Conservation (phyloP, 108 stramenopile species). For the Cyclostephanos invisitatus region DNA sequence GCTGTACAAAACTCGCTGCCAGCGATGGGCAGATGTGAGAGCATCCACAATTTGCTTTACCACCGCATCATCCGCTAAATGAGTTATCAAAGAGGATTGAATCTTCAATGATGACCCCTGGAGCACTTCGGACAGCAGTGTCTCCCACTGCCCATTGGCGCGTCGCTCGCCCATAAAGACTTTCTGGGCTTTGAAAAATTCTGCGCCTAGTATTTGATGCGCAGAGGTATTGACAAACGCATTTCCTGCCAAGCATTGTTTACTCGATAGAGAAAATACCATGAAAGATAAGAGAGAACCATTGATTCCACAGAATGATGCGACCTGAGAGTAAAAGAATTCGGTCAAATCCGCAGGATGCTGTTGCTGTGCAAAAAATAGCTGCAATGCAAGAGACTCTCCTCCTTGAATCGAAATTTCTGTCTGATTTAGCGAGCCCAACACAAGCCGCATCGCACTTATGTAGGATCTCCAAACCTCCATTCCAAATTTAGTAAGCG, state of each 20-base stretch:
- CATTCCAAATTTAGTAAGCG: conserved; percentile 48
- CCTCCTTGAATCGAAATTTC: not conserved
- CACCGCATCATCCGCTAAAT: conserved; percentile 4
- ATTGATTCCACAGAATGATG: conserved; percentile 31
- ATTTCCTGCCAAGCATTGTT: conserved; percentile 9
- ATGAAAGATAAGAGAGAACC: conserved; percentile 22
- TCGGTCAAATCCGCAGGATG: conserved; percentile 32
- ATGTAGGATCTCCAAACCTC: conserved; percentile 46
- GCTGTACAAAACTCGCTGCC: conserved; percentile 50
- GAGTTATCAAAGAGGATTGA: not conserved
- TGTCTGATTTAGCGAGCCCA: conserved; percentile 9
- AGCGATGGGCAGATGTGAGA: conserved; percentile 36
- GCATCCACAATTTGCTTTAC: conserved; percentile 25
- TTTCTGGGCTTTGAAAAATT: conserved; percentile 34
- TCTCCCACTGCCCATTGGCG: conserved; percentile 80
- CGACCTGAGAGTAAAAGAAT: conserved; percentile 12
- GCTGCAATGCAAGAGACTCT: conserved; percentile 18
- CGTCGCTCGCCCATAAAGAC: conserved; percentile 54
- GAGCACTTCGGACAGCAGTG: conserved; percentile 58
- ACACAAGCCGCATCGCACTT: conserved; percentile 18
- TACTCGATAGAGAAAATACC: conserved; percentile 3
- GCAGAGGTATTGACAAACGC: conserved; percentile 39
- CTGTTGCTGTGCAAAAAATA: conserved; percentile 29
- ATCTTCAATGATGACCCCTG: conserved; percentile 44
- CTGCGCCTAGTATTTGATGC: conserved; percentile 50